Evolutionary conservation across 257 asterid genomes (phyloP).

Genomic region (Solanum verrucosum): DNA sequence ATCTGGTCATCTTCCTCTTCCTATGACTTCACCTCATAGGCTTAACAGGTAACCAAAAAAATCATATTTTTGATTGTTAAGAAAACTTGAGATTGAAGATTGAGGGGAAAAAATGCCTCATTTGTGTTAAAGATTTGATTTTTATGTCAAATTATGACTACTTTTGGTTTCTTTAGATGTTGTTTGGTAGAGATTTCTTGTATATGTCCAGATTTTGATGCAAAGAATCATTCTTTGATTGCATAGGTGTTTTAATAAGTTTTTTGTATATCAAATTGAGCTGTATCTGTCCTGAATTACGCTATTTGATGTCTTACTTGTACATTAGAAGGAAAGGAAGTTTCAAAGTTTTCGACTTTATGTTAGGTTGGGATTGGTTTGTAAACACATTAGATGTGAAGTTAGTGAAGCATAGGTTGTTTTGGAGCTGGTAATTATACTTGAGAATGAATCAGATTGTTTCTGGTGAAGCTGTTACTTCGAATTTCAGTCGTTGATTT

Average conservation of each 20-base stretch:
- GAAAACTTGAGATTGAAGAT: neutral
- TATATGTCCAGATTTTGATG: neutral
- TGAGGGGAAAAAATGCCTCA: neutral
- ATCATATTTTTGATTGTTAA: too few species aligned
- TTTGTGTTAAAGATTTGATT: neutral
- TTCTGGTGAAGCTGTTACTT: neutral
- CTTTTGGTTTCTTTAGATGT: neutral
- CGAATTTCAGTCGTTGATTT: neutral
- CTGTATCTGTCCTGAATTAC: neutral
- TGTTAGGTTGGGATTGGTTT: neutral
- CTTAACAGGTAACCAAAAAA: conserved; percentile 40
- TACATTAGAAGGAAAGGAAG: neutral
- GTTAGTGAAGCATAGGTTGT: neutral
- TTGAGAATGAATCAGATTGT: neutral
- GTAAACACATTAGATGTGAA: neutral
- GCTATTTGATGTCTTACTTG: neutral
- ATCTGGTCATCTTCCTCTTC: conserved; percentile 23
- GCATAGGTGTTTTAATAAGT: neutral
- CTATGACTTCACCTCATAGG: conserved; percentile 61
- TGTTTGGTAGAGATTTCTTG: neutral
- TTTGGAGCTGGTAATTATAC: neutral
- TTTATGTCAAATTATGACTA: neutral
- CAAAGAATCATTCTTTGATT: neutral
- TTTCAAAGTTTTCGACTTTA: neutral
- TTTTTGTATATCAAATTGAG: neutral